A percentile compares a stretch with the other conserved stretches of the same genome.
Conservation (phyloP, 1,139 yeast genomes). For the Kluyveromyces sp. region DNA sequence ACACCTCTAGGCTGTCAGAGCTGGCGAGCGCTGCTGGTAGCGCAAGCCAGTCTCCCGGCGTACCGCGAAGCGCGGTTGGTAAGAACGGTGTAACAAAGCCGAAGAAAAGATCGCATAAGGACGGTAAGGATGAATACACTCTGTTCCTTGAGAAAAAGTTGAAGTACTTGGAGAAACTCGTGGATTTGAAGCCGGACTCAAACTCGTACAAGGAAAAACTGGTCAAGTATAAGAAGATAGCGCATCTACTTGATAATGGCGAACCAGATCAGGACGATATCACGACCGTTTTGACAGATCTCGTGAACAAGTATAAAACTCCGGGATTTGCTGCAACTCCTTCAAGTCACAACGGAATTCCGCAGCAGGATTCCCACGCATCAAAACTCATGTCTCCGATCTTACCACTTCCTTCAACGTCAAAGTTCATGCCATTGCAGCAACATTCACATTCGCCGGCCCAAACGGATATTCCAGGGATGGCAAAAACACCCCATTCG, state of each 20-base stretch:
- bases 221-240: conserved; percentile 37
- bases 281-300: background rate
- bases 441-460: conserved; percentile 10
- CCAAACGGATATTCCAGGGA: conserved; percentile 10
- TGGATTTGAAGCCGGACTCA: conserved; percentile 32
- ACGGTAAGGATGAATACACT: conserved; percentile 46
- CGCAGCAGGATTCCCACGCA: background rate
- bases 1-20: conserved; percentile 8
- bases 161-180: conserved; percentile 40
- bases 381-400: conserved; percentile 6
- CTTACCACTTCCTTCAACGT: conserved; percentile 10
- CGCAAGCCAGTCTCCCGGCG: conserved; percentile 14
- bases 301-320: background rate
- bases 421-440: conserved; percentile 10
- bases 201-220: conserved; percentile 28
- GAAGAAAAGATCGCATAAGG: conserved; percentile 4
- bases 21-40: conserved; percentile 6
- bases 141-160: conserved; percentile 45
- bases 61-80: conserved; percentile 1
- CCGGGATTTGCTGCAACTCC: background rate
- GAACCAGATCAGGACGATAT: conserved; percentile 2
- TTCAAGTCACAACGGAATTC: background rate
- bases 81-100: background rate
- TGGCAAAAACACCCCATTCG: conserved; percentile 6
- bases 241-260: conserved; percentile 32